Evolutionary conservation across 805 yeast species (phyloP).

Genomic region (Metschnikowia koreensis): DNA sequence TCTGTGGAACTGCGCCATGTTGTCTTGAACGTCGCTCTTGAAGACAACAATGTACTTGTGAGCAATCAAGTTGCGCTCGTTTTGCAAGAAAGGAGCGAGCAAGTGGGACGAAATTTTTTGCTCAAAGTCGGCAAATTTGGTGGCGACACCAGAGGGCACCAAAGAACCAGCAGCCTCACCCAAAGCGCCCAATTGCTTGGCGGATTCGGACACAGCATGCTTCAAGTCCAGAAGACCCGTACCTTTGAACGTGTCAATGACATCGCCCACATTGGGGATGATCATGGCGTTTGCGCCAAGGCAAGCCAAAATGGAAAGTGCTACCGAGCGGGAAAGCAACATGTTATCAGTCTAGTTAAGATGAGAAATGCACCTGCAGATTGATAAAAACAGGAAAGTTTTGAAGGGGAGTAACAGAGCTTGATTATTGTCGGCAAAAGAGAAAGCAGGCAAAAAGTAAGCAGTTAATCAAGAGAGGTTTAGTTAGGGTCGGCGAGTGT

Average conservation of each 20-base stretch:
- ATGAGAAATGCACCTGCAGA: neutral
- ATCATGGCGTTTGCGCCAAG: conserved; percentile 49
- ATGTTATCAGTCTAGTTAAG: conserved; percentile 15
- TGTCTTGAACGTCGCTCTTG: conserved; percentile 58
- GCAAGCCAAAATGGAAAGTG: conserved; percentile 42
- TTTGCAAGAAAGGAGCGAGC: conserved; percentile 18
- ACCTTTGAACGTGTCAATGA: conserved; percentile 35
- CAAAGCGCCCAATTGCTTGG: conserved; percentile 8
- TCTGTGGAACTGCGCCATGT: conserved; percentile 61
- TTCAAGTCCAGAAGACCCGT: conserved; percentile 18
- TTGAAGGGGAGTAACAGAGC: neutral
- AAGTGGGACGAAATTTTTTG: conserved; percentile 2
- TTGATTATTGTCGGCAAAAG: neutral
- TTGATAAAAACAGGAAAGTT: neutral
- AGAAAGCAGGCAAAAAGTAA: neutral
- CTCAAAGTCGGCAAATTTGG: conserved; percentile 10
- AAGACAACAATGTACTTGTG: conserved; percentile 84
- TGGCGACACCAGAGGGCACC: conserved; percentile 7
- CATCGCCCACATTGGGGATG: conserved; percentile 53
- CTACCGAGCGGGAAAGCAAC: conserved; percentile 42
- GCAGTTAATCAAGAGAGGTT: neutral
- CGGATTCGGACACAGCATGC: conserved; percentile 12
- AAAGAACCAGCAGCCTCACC: conserved; percentile 10
- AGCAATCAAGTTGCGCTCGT: conserved; percentile 46
- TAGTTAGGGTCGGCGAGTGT: neutral